Percentiles rank a stretch among this genome's conserved stretches.
phyloP scores from a whole-genome alignment of 768 basidiomycete species.

The Naganishia randhawae region DNA sequence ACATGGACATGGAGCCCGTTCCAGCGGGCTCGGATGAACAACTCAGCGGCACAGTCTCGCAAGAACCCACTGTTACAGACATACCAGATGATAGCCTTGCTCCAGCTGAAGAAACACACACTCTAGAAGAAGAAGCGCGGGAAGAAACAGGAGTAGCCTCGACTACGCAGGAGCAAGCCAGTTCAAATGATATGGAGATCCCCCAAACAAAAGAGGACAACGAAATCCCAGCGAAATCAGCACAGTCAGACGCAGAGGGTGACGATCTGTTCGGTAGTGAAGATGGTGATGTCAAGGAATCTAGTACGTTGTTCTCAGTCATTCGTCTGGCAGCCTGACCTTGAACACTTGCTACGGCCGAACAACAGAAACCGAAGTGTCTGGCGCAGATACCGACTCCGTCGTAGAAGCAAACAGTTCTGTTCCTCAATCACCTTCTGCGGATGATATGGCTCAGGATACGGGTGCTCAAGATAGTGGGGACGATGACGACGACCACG shows the following conservation, averaged over 20 bases:
- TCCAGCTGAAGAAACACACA: neutral
- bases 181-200: neutral
- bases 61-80: neutral
- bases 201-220: neutral
- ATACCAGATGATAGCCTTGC: neutral
- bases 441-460: neutral
- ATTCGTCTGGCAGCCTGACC: neutral
- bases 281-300: neutral
- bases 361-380: neutral
- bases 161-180: neutral
- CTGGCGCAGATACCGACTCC: neutral
- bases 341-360: neutral
- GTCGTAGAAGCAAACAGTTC: conserved; percentile 10
- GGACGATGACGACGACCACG: conserved; percentile 58
- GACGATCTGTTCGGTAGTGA: neutral
- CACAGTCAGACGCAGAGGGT: neutral
- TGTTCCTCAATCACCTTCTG: neutral
- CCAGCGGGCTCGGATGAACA: neutral
- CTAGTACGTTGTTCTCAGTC: neutral
- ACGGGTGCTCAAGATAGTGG: conserved; percentile 11
- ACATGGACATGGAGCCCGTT: neutral
- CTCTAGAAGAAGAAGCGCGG: neutral
- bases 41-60: neutral
- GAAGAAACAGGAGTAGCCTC: neutral
- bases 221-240: neutral